phyloP scores from a whole-genome alignment of 257 asterid species.

The Ophiorrhiza pumila region DNA sequence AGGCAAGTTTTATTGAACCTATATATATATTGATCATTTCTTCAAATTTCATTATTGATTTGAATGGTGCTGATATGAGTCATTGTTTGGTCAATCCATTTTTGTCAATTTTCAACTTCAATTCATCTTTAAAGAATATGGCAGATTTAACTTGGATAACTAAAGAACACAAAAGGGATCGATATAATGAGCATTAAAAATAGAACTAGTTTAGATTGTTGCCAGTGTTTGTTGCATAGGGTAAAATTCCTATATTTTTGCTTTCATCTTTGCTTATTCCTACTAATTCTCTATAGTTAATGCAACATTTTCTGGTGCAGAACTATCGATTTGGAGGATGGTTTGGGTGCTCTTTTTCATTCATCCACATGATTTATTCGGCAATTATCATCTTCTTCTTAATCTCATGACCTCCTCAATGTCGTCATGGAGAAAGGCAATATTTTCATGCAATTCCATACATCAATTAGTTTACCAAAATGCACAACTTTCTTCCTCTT shows the following conservation, averaged over 20 bases:
- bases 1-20: constrained; percentile 34
- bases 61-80: background rate
- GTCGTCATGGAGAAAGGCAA: background rate
- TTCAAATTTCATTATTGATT: background rate
- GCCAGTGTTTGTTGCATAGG: background rate
- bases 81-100: background rate
- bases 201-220: too few species aligned
- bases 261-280: too few species aligned
- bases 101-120: background rate
- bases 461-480: background rate
- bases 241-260: background rate
- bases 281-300: background rate
- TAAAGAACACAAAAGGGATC: too few species aligned
- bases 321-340: constrained; percentile 10
- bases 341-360: constrained; percentile 8
- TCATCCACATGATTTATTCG: constrained; percentile 17
- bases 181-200: too few species aligned
- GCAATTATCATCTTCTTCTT: background rate
- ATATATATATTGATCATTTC: background rate
- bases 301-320: constrained; percentile 10
- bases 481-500: background rate
- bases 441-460: background rate
- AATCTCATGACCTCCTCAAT: background rate
- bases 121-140: too few species aligned
- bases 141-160: too few species aligned